A percentile compares a stretch with the other conserved stretches of the same genome.
phyloP scores from a whole-genome alignment of 768 basidiomycete species.

The Hydnomerulius pinastri region DNA sequence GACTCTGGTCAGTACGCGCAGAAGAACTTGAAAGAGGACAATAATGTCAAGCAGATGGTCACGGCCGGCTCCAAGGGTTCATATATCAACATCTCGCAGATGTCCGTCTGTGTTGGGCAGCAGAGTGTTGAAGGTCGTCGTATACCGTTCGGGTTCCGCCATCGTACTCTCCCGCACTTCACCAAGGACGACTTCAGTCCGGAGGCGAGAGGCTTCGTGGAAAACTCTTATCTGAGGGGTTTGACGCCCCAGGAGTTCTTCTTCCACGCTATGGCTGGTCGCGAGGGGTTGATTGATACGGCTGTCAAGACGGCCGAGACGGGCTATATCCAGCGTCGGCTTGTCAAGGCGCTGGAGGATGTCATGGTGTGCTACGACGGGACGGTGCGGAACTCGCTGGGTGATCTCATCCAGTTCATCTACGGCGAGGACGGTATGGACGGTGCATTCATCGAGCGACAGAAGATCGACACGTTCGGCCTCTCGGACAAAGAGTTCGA shows the following conservation, averaged over 20 bases:
- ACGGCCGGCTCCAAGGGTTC: slow-evolving; percentile 98
- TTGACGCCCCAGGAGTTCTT: slow-evolving; percentile 98
- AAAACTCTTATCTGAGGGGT: slow-evolving; percentile 96
- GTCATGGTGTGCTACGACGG: slow-evolving; percentile 98
- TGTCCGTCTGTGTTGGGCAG: slow-evolving; percentile 99
- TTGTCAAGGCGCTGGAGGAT: slow-evolving; percentile 98
- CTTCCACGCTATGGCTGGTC: slow-evolving; percentile 99
- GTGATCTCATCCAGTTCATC: slow-evolving; percentile 93
- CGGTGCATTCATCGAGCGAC: slow-evolving; percentile 95
- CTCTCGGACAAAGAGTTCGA: slow-evolving; percentile 84
- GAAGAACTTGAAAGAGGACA: slow-evolving; percentile 96
- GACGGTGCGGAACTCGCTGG: slow-evolving; percentile 95
- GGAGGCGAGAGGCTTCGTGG: slow-evolving; percentile 96
- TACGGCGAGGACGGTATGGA: slow-evolving; percentile 99
- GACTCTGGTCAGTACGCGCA: slow-evolving; percentile 96
- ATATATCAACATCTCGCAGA: slow-evolving; percentile 99
- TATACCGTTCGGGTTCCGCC: slow-evolving; percentile 97
- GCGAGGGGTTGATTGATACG: slow-evolving; percentile 98
- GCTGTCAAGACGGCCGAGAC: slow-evolving; percentile 99
- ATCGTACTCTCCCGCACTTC: slow-evolving; percentile 96
- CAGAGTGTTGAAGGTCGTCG: slow-evolving; percentile 98
- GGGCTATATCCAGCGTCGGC: slow-evolving; percentile 96
- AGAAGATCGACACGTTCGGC: slow-evolving; percentile 87
- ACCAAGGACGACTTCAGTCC: slow-evolving; percentile 99
- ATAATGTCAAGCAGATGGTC: slow-evolving; percentile 99